These are phyloP conservation scores for Penicillium macrosclerotiorum DNA, from an alignment of 495 filamentous ascomycete genomes.

Conservation along the genomic window DNA sequence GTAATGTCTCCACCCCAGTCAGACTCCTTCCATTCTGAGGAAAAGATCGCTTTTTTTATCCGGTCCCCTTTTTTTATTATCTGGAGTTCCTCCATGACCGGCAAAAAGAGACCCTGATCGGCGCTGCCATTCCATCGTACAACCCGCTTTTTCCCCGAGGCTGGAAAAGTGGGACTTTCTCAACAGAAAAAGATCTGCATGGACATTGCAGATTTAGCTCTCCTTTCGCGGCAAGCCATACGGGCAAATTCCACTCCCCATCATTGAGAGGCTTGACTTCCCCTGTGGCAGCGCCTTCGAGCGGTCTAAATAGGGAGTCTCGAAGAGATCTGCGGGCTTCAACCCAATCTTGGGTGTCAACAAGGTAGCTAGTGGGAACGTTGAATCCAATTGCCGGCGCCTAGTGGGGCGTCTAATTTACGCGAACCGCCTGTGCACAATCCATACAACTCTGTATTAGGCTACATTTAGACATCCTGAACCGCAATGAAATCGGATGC, in stretches of 20 bases:
- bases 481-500: neutral
- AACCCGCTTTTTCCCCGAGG: neutral
- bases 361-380: neutral
- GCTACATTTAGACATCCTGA: neutral
- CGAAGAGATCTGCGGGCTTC: neutral
- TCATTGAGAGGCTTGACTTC: too few species aligned
- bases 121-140: conserved; percentile 7
- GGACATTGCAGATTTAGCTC: too few species aligned
- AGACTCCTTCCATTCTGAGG: conserved; percentile 3
- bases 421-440: neutral
- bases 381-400: neutral
- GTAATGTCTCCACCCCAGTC: too few species aligned
- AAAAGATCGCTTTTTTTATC: conserved; percentile 3
- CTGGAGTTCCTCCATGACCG: neutral
- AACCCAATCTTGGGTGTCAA: neutral
- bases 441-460: neutral
- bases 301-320: neutral
- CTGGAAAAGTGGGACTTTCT: neutral
- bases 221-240: too few species aligned
- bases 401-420: neutral
- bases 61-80: neutral
- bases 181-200: too few species aligned
- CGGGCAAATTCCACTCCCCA: too few species aligned
- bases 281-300: too few species aligned
- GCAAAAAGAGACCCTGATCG: conserved; percentile 1